phyloP scores from a whole-genome alignment of 164 flowering plant genomes.

The Protea cynaroides region DNA sequence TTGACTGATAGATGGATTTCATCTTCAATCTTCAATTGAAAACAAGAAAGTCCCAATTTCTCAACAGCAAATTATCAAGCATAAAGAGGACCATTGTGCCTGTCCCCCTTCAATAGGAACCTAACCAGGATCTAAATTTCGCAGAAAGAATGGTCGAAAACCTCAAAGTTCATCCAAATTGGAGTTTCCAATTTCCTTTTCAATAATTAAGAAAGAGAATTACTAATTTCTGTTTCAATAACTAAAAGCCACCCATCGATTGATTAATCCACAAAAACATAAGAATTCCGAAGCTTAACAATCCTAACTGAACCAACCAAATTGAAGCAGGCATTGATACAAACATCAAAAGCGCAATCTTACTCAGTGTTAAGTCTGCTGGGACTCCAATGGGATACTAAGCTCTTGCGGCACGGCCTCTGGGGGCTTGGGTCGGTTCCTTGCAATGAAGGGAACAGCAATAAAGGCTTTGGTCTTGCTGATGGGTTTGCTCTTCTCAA shows the following conservation, averaged over 20 bases:
- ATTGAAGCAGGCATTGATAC: neutral
- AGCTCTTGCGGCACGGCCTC: neutral
- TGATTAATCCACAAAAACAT: too few species aligned
- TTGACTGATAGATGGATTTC: too few species aligned
- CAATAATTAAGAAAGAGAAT: neutral
- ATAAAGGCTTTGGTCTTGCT: constrained; percentile 80
- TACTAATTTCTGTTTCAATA: too few species aligned
- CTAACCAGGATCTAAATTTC: neutral
- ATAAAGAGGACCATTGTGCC: too few species aligned
- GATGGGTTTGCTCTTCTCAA: constrained; percentile 68
- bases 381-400: constrained; percentile 3
- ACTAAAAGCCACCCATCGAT: too few species aligned
- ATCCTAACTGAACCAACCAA: too few species aligned
- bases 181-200: neutral
- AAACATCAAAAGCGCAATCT: neutral
- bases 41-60: too few species aligned
- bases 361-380: neutral
- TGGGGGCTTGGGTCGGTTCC: constrained; percentile 6
- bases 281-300: too few species aligned
- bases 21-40: too few species aligned
- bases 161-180: too few species aligned
- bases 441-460: constrained; percentile 41
- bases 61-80: too few species aligned
- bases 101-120: neutral
- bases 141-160: neutral